Evolutionary conservation across 495 filamentous ascomycete genomes (phyloP).

Genomic region (Hypoxylon subgilvum): DNA sequence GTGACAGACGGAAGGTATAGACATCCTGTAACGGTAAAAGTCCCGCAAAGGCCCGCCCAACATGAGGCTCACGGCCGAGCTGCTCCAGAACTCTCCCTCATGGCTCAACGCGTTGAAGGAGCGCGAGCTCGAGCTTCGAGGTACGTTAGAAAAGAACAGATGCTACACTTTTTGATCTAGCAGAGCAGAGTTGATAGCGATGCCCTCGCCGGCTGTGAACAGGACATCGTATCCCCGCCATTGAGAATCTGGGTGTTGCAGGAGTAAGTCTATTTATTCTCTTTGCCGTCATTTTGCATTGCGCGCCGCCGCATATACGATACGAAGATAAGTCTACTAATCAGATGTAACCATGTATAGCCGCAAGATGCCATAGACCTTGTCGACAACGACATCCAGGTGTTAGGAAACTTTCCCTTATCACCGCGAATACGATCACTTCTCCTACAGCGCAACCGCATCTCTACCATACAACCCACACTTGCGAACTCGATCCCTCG

Average conservation of each 20-base stretch:
- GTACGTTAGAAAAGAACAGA: constrained; percentile 99
- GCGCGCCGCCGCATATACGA: neutral
- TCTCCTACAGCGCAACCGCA: constrained; percentile 86
- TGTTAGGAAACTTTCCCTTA: constrained; percentile 91
- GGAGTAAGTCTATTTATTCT: constrained; percentile 64
- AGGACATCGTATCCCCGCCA: constrained; percentile 97
- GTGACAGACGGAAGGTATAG: neutral
- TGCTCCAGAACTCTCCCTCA: constrained; percentile 87
- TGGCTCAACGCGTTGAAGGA: constrained; percentile 98
- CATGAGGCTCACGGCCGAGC: constrained; percentile 95
- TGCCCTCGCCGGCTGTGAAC: constrained; percentile 58
- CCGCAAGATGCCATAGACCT: constrained; percentile 94
- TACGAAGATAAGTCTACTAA: constrained; percentile 3
- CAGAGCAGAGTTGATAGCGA: constrained; percentile 85
- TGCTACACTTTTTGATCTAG: constrained; percentile 79
- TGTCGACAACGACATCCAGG: constrained; percentile 94
- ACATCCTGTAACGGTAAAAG: constrained; percentile 26
- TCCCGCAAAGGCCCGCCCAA: constrained; percentile 29
- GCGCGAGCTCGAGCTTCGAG: constrained; percentile 98
- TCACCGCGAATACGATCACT: constrained; percentile 85
- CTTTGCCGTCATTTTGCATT: constrained; percentile 5
- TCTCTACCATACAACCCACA: constrained; percentile 76
- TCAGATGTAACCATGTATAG: constrained; percentile 36
- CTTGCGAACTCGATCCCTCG: constrained; percentile 77
- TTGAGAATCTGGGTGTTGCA: constrained; percentile 97